Evolutionary conservation across 2,329 filamentous ascomycete genomes (phyloP), one percentile per base, ranked within the genome.

Genomic region (Talaromyces sp.): DNA sequence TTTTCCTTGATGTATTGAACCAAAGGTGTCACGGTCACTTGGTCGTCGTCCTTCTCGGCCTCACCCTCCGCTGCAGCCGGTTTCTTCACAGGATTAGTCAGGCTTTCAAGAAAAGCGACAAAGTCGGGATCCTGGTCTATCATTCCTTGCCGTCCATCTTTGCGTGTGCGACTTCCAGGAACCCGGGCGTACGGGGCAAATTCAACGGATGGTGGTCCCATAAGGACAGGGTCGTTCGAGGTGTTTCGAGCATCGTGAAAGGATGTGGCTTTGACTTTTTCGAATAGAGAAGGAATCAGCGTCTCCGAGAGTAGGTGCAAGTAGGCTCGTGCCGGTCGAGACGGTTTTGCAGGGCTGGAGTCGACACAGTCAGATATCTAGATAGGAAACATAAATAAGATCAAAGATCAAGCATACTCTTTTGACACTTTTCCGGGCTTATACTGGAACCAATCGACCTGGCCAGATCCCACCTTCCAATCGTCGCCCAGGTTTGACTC

Each of bases 121-220:
- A 97, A 99, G 68, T 98, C 95, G 0, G 91, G 87, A 70, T 99
- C 95, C 72, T 96, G 92, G 69, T 99, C 95, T 67, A 99, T 98
- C 3, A 92, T 96, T 58, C 93, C 95, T 73, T 96, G 91, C 15
- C 93, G 88, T 58, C 87, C 86, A 79, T 99, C 95, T 59, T 86
- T 85, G 36, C 92, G 87, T 56, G 85, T 85, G 73, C 91, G 91
- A 39, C 82, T 85, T 62, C 85, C 85, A 1, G 93, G 92, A 1
- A 92, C 85, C 69, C 93, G 93, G 66, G 91, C 91, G 77, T 93
- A 96, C 0, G 89, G 85, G 19, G 93, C 87, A 69, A 91, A 91
- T 70, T 96, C 93, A 55, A 97, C 80, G 5, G 84, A 84, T 0
- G 95, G 93, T 1, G 90, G 90, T 0, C 90, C 90, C 59, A 95